A percentile compares a stretch with the other conserved stretches of the same genome.
Evolutionary conservation across 768 basidiomycete species (phyloP).

Genomic region (Galerina marginata): DNA sequence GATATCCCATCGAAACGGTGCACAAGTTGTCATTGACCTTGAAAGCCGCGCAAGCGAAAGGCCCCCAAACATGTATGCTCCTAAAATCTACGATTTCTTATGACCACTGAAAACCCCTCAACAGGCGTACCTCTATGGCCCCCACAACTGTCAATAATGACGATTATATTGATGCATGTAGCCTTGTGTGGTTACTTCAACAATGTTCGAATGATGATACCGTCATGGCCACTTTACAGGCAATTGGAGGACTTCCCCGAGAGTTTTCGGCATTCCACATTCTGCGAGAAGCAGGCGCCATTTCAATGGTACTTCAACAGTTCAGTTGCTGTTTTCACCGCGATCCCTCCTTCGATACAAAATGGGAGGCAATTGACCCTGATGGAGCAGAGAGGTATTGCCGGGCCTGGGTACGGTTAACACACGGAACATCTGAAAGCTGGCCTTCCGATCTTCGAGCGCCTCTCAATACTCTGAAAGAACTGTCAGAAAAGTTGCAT

Average conservation of each 20-base stretch:
- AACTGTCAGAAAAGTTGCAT: conserved; percentile 32
- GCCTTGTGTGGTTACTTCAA: conserved; percentile 44
- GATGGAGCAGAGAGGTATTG: conserved; percentile 42
- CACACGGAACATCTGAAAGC: conserved; percentile 37
- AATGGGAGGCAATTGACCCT: conserved; percentile 42
- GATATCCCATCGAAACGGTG: conserved; percentile 4
- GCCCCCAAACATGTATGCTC: conserved; percentile 13
- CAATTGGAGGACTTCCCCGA: conserved; percentile 43
- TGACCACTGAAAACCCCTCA: background rate
- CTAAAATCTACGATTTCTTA: too few relatives aligned
- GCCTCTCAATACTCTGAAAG: conserved; percentile 39
- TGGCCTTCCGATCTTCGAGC: conserved; percentile 42
- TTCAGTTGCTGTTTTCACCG: conserved; percentile 45
- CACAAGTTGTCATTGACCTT: background rate
- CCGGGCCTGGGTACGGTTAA: conserved; percentile 46
- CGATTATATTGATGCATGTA: conserved; percentile 40
- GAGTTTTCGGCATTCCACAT: conserved; percentile 42
- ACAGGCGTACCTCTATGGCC: conserved; percentile 18
- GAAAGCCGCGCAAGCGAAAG: conserved; percentile 16
- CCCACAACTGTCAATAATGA: conserved; percentile 20
- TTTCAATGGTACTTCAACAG: conserved; percentile 37
- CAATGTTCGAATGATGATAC: conserved; percentile 38
- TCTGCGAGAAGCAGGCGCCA: conserved; percentile 41
- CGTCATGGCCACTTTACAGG: conserved; percentile 36
- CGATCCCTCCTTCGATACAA: conserved; percentile 38